Percentiles rank a stretch among this genome's conserved stretches.
Evolutionary conservation across 2,329 filamentous ascomycete species (phyloP).

Genomic region (Botrytis fragariae): DNA sequence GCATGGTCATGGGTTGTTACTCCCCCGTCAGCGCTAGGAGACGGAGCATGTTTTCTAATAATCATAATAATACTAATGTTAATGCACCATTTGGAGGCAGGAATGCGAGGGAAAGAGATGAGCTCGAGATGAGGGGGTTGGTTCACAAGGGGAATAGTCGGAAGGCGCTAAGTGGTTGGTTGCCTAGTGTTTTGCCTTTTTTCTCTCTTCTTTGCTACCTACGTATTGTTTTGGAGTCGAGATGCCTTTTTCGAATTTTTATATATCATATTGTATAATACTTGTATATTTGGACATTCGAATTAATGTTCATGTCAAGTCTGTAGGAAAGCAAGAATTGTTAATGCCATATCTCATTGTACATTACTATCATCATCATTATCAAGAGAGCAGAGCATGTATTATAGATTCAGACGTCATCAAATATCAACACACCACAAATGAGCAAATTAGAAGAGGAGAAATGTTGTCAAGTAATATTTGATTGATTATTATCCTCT

Average conservation of each 20-base stretch:
- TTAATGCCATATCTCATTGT: background rate
- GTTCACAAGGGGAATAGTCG: slow-evolving; percentile 31
- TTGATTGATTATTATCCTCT: slow-evolving; percentile 8
- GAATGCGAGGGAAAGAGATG: slow-evolving; percentile 8
- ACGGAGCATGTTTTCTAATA: background rate
- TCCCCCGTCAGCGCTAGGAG: slow-evolving; percentile 26
- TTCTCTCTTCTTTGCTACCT: background rate
- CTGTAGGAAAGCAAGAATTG: background rate
- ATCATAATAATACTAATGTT: background rate
- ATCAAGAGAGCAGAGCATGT: background rate
- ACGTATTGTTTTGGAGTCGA: background rate
- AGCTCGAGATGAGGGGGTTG: slow-evolving; percentile 8
- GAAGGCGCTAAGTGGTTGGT: slow-evolving; percentile 43
- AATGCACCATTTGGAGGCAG: background rate
- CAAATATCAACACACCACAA: background rate
- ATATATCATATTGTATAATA: background rate
- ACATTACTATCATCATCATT: background rate
- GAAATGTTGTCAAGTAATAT: background rate
- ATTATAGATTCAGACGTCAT: background rate
- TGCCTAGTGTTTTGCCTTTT: too few species aligned
- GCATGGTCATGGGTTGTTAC: slow-evolving; percentile 35
- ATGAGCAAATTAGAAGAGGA: background rate
- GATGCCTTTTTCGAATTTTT: background rate
- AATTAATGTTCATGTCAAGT: background rate
- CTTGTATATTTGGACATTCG: background rate